A percentile compares a stretch with the other conserved stretches of the same genome.
phyloP scores from a whole-genome alignment of 2,329 filamentous ascomycete genomes.

The Arthrobotrys megalospora region DNA sequence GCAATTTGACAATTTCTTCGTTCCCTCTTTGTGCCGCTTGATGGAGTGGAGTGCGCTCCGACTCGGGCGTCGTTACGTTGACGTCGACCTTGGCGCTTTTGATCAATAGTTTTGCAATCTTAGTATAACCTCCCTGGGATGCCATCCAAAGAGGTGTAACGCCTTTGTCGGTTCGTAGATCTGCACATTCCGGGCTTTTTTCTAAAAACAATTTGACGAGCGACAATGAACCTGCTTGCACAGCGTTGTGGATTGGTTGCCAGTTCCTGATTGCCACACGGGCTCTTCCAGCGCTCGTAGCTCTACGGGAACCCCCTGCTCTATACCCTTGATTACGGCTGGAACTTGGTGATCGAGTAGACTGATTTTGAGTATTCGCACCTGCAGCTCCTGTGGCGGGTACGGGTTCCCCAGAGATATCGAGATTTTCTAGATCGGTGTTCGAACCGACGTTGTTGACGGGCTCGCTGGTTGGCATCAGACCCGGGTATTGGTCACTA shows the following conservation, averaged over 20 bases:
- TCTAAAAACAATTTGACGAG: slow-evolving; percentile 16
- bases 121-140: slow-evolving; percentile 12
- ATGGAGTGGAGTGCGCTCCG: slow-evolving; percentile 2
- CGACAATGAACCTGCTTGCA: background rate
- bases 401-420: background rate
- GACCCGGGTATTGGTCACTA: too few species aligned
- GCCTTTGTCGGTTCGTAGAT: background rate
- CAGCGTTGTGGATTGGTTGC: slow-evolving; percentile 21
- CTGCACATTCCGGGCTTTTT: background rate
- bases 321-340: background rate
- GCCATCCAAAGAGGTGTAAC: slow-evolving; percentile 28
- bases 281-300: background rate
- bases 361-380: background rate
- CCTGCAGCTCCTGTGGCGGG: background rate
- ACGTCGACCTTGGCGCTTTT: slow-evolving; percentile 12
- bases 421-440: background rate
- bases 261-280: background rate
- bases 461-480: background rate
- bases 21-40: slow-evolving; percentile 16
- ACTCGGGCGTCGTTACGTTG: background rate
- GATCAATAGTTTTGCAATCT: slow-evolving; percentile 24
- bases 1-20: slow-evolving; percentile 8
- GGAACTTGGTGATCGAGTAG: background rate
- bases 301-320: background rate
- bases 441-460: background rate